Percentiles rank a stretch among this genome's conserved stretches.
These are phyloP conservation scores for Monotropa hypopitys DNA, from an alignment of 179 eudicot species.

Conservation along the genomic window DNA sequence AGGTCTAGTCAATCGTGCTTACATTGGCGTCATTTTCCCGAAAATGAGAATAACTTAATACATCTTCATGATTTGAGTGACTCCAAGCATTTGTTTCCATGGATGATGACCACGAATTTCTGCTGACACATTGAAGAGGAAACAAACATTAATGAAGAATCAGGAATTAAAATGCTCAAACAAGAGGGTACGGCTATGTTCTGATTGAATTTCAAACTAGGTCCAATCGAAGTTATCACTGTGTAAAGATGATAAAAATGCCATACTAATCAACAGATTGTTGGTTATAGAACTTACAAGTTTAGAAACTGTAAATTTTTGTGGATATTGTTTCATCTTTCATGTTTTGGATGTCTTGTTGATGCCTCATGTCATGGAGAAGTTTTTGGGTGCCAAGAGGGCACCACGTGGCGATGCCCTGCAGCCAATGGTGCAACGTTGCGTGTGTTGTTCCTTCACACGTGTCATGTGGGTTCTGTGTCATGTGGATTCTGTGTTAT, in stretches of 20 bases:
- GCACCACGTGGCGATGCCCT: too few species aligned
- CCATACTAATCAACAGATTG: not conserved
- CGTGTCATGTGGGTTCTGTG: too few species aligned
- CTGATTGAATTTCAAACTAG: not conserved
- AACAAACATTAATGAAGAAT: not conserved
- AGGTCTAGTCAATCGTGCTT: not conserved
- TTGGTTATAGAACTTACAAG: not conserved
- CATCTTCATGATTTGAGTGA: conserved; percentile 12
- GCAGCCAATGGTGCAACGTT: too few species aligned
- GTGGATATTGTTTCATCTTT: not conserved
- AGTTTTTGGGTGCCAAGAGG: too few species aligned
- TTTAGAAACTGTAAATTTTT: not conserved
- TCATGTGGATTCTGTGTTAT: too few species aligned
- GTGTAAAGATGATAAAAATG: not conserved
- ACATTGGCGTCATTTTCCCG: conserved; percentile 11
- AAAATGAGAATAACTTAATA: conserved; percentile 9
- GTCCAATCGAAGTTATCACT: not conserved
- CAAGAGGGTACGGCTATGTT: not conserved
- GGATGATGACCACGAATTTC: conserved; percentile 14
- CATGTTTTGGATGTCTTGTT: not conserved
- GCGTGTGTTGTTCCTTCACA: too few species aligned
- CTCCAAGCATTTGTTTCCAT: conserved; percentile 11
- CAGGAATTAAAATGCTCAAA: not conserved
- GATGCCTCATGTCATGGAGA: too few species aligned
- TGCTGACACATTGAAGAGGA: conserved; percentile 4